A percentile compares a stretch with the other conserved stretches of the same genome.
Evolutionary conservation across 2,329 filamentous ascomycete species (phyloP).

Genomic region (Juglanconis sp.): DNA sequence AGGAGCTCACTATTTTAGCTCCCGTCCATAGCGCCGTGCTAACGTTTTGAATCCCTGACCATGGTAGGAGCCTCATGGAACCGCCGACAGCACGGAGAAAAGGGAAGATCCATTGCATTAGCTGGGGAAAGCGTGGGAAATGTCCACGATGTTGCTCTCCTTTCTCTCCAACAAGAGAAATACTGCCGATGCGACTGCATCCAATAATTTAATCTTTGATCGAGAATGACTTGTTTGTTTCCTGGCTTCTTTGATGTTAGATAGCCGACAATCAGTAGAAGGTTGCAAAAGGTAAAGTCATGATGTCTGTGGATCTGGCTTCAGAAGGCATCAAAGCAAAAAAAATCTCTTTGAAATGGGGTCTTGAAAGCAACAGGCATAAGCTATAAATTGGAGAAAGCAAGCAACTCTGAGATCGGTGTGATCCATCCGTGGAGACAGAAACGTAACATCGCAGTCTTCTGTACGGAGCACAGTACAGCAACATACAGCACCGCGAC

Average conservation of each 20-base stretch:
- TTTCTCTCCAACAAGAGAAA: not conserved
- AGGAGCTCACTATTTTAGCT: no score
- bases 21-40: no score
- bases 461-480: slow-evolving; percentile 14
- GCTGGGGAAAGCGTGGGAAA: not conserved
- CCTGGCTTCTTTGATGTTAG: not conserved
- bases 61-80: no score
- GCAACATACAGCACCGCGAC: slow-evolving; percentile 2
- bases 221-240: not conserved
- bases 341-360: slow-evolving; percentile 14
- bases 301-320: not conserved
- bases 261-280: not conserved
- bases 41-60: no score
- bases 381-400: slow-evolving; percentile 19
- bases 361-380: slow-evolving; percentile 15
- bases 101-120: no score
- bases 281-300: not conserved
- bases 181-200: not conserved
- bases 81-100: no score
- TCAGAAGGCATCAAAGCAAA: slow-evolving; percentile 12
- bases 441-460: slow-evolving; percentile 31
- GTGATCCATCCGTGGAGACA: slow-evolving; percentile 36
- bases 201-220: not conserved
- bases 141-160: not conserved
- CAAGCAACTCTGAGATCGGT: slow-evolving; percentile 28